phyloP scores from a whole-genome alignment of 805 yeast genomes.

The Teunomyces barrocoloradensis region DNA sequence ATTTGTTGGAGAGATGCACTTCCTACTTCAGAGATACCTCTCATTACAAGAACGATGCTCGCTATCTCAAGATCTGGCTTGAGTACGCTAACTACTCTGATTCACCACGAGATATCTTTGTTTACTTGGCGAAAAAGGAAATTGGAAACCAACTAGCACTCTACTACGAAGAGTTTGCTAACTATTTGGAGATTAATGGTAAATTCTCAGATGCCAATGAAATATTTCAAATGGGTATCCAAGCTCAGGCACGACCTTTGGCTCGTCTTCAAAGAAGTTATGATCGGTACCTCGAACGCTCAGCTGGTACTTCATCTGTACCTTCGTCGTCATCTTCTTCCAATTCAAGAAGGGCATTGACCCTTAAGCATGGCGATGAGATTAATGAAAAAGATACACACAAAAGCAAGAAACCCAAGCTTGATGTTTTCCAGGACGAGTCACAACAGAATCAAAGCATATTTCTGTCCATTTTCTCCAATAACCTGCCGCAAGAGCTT shows the following conservation, averaged over 20 bases:
- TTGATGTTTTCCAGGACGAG: conserved; percentile 43
- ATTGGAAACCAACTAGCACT: conserved; percentile 68
- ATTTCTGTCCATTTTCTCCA: conserved; percentile 21
- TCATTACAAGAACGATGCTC: conserved; percentile 76
- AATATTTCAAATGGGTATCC: conserved; percentile 59
- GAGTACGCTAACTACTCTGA: conserved; percentile 68
- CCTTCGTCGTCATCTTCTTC: conserved; percentile 25
- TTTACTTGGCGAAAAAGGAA: conserved; percentile 64
- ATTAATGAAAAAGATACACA: conserved; percentile 13
- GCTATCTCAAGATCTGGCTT: conserved; percentile 81
- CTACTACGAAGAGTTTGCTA: conserved; percentile 79
- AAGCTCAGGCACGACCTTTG: conserved; percentile 63
- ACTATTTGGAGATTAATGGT: conserved; percentile 51
- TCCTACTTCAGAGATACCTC: conserved; percentile 60
- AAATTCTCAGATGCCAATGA: conserved; percentile 54
- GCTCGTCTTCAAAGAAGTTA: conserved; percentile 32
- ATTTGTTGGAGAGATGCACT: conserved; percentile 68
- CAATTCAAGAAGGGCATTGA: conserved; percentile 16
- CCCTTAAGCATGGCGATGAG: conserved; percentile 36
- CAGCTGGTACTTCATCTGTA: conserved; percentile 13
- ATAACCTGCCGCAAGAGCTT: conserved; percentile 29
- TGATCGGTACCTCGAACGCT: conserved; percentile 43
- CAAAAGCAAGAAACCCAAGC: conserved; percentile 23
- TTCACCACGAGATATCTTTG: conserved; percentile 67
- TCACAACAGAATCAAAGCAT: conserved; percentile 13